Conservation (phyloP, 352 stramenopile species). For the Phytophthora vignae region DNA sequence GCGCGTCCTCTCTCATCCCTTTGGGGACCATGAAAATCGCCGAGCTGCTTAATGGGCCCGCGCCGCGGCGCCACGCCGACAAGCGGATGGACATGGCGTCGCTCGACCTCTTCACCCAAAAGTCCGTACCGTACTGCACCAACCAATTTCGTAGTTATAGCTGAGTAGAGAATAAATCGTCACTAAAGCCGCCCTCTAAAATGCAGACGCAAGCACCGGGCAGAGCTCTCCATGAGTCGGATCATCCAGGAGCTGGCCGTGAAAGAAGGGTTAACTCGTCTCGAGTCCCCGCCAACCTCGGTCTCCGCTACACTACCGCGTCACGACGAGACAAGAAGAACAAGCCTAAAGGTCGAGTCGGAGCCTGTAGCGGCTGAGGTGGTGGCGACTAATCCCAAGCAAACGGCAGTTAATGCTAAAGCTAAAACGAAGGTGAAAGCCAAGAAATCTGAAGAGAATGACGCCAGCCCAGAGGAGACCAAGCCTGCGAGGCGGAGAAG, state of each 20-base stretch:
- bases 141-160: not conserved
- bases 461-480: not conserved
- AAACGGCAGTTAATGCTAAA: not conserved
- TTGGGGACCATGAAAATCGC: slow-evolving; percentile 45
- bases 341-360: not conserved
- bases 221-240: slow-evolving; percentile 58
- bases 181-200: slow-evolving; percentile 18
- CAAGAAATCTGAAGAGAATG: slow-evolving; percentile 4
- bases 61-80: slow-evolving; percentile 11
- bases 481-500: slow-evolving; percentile 22
- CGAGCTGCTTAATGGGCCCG: slow-evolving; percentile 38
- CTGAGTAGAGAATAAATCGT: slow-evolving; percentile 1
- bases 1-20: not conserved
- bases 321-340: slow-evolving; percentile 4
- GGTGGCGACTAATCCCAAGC: not conserved
- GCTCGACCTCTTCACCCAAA: slow-evolving; percentile 54
- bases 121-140: slow-evolving; percentile 26
- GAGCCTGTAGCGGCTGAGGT: not conserved
- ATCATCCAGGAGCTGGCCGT: slow-evolving; percentile 53
- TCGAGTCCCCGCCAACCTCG: not conserved
- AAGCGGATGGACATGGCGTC: slow-evolving; percentile 67
- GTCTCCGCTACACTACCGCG: slow-evolving; percentile 11
- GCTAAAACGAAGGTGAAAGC: slow-evolving; percentile 9
- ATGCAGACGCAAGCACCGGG: slow-evolving; percentile 36
- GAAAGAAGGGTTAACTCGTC: slow-evolving; percentile 11